A percentile compares a stretch with the other conserved stretches of the same genome.
Evolutionary conservation across 306 rosid genomes (phyloP).

Genomic region (Quillaja saponaria): DNA sequence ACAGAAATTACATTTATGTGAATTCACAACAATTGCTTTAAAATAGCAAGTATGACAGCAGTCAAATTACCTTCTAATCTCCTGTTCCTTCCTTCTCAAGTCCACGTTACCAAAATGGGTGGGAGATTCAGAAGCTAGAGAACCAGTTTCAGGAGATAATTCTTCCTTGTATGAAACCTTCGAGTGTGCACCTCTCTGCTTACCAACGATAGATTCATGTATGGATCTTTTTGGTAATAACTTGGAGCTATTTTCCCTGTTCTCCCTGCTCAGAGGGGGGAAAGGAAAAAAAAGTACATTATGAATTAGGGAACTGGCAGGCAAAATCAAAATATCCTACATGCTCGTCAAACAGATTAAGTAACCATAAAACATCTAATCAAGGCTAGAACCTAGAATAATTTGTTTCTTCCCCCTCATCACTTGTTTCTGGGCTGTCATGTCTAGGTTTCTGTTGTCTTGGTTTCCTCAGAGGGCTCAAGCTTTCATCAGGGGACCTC

Average conservation of each 20-base stretch:
- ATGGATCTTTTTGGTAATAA: constrained; percentile 46
- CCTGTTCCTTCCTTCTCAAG: constrained; percentile 45
- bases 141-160: constrained; percentile 50
- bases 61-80: constrained; percentile 45
- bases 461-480: constrained; percentile 53
- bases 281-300: constrained; percentile 11
- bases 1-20: not conserved
- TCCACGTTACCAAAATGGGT: constrained; percentile 35
- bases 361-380: constrained; percentile 18
- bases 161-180: constrained; percentile 41
- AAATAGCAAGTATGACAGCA: constrained; percentile 22
- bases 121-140: constrained; percentile 31
- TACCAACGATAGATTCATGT: constrained; percentile 42
- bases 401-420: constrained; percentile 48
- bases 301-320: constrained; percentile 15
- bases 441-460: constrained; percentile 45
- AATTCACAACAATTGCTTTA: constrained; percentile 16
- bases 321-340: constrained; percentile 10
- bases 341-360: constrained; percentile 3
- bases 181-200: constrained; percentile 45
- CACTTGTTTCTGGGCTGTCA: constrained; percentile 47
- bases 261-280: constrained; percentile 40
- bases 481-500: constrained; percentile 43
- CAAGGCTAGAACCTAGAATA: constrained; percentile 41
- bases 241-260: constrained; percentile 41